A percentile compares a stretch with the other conserved stretches of the same genome.
These are phyloP conservation scores for Aureobasidium sp. DNA, from an alignment of 2,329 filamentous ascomycete species.

Conservation along the genomic window DNA sequence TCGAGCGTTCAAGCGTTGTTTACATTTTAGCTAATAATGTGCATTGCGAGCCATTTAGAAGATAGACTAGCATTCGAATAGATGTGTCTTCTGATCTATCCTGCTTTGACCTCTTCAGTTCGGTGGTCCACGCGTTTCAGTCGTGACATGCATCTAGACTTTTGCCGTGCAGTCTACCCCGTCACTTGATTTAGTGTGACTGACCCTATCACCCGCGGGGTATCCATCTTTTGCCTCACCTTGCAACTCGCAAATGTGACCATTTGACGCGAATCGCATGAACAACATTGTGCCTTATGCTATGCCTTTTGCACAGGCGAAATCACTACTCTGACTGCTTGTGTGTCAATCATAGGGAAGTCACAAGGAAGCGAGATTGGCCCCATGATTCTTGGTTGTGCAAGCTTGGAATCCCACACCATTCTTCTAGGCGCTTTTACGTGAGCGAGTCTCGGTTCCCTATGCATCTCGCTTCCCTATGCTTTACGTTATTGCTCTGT, in stretches of 20 bases:
- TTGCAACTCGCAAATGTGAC: not conserved
- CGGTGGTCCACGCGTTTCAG: not conserved
- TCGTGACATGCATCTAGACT: not conserved
- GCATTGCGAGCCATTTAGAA: not conserved
- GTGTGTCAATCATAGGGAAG: too few species aligned
- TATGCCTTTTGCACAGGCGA: not conserved
- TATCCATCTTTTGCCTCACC: not conserved
- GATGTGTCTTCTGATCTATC: not conserved
- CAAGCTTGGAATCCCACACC: too few species aligned
- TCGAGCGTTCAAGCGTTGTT: conserved; percentile 2
- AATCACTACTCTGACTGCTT: too few species aligned
- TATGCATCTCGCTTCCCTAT: too few species aligned
- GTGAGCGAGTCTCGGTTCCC: too few species aligned
- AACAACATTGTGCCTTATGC: not conserved
- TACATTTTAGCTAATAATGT: not conserved
- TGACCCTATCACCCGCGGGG: too few species aligned
- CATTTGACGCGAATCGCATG: not conserved
- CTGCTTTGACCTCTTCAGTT: too few species aligned
- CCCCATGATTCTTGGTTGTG: too few species aligned
- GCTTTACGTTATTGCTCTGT: not conserved
- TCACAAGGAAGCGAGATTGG: too few species aligned
- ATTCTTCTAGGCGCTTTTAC: too few species aligned
- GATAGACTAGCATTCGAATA: not conserved
- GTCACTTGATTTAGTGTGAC: too few species aligned
- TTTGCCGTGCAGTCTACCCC: not conserved